Evolutionary conservation across 2,329 filamentous ascomycete genomes (phyloP), one percentile per base, ranked within the genome.

Genomic region (Neofusicoccum sp.): DNA sequence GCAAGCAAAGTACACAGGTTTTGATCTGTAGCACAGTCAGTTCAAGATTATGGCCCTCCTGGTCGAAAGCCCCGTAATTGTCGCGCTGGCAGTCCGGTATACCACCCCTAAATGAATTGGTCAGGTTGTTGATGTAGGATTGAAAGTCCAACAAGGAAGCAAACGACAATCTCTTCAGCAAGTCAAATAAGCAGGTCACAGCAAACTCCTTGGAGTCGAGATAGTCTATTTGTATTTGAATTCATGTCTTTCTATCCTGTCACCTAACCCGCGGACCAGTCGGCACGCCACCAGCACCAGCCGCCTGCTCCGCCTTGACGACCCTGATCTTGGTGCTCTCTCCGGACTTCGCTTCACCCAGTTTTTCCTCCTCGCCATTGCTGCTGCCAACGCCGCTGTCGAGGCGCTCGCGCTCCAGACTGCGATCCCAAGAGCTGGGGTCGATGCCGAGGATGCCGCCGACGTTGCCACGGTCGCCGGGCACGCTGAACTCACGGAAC

Each of bases 401-500:
- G 44, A 59, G 58, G 53, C 49, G 56, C 14, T 65, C 60, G 16
- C 70, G 68, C 24, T 70, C 69, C 59, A 73, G 66, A 62, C 66
- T 79, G 71, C 71, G 78, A 64, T 86, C 84, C 66, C 81, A 86
- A 70, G 81, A 86, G 61, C 78, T 82, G 1, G 85, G 83, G 69
- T 88, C 84, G 61, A 88, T 84, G 7, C 86, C 86, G 6, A 88
- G 71, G 60, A 88, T 86, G 8, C 85, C 86, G 38, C 86, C 86
- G 24, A 87, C 81, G 44, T 95, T 93, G 62, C 92, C 93, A 78
- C 91, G 85, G 75, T 98, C 95, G n/a, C 93, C 93, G 2, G 93
- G 92, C 8, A 97, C 93, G 38, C 90, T 95, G 76, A 99, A 99
- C 76, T 99, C 95, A 59, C 93, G 89, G 77, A 93, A 99, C 0